These are phyloP conservation scores for Aquilaria yunnanensis DNA, from an alignment of 345 rosid genomes.

Conservation along the genomic window DNA sequence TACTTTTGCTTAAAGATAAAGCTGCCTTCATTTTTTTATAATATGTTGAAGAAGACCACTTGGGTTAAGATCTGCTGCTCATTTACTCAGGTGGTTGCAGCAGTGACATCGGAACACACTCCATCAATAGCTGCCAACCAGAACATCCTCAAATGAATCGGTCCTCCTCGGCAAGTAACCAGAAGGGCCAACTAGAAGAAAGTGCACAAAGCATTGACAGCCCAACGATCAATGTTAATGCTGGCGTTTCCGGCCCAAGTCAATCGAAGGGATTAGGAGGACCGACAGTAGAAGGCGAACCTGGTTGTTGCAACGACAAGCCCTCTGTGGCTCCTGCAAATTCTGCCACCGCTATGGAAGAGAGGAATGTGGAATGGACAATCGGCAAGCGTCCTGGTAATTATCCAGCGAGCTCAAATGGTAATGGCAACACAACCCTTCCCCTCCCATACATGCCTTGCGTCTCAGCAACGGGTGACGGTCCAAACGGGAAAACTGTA, in stretches of 20 bases:
- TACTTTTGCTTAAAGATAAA: no score
- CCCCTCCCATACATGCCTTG: constrained; percentile 42
- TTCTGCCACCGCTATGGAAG: not conserved
- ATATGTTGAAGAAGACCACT: not conserved
- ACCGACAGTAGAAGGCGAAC: not conserved
- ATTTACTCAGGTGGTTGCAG: constrained; percentile 30
- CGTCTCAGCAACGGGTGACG: constrained; percentile 62
- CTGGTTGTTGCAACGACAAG: not conserved
- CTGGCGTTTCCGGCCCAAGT: not conserved
- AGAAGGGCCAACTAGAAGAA: constrained; percentile 14
- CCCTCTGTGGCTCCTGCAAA: not conserved
- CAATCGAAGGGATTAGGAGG: not conserved
- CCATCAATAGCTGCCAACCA: constrained; percentile 15
- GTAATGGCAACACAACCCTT: not conserved
- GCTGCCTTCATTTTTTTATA: no score
- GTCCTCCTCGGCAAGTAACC: not conserved
- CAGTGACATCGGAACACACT: constrained; percentile 23
- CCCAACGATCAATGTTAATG: not conserved
- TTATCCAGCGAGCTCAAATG: no score
- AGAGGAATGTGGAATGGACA: no score
- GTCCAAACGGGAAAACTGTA: constrained; percentile 64
- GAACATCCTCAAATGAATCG: constrained; percentile 13
- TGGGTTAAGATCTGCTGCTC: not conserved
- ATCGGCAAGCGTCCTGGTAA: no score
- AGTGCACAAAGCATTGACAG: constrained; percentile 6